Percentiles rank a stretch among this genome's conserved stretches.
Evolutionary conservation across 2,329 filamentous ascomycete genomes (phyloP).

Genomic region (Claviceps sp.): DNA sequence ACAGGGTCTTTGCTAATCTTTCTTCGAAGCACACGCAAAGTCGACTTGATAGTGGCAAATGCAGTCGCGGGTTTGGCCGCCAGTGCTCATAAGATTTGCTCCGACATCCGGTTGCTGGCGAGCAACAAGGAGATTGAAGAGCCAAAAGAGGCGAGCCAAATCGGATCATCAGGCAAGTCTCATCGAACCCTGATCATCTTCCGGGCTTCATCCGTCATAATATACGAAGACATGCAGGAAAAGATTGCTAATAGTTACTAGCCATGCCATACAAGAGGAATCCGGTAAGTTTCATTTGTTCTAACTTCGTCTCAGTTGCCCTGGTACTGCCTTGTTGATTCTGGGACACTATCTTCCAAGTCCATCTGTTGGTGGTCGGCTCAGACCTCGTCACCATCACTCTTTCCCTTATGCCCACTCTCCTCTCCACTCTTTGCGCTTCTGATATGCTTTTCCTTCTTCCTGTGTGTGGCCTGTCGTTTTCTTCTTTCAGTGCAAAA

Average conservation of each 20-base stretch:
- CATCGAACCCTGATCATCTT: not conserved
- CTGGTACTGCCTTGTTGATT: too few species aligned
- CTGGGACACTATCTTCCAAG: too few species aligned
- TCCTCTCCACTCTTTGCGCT: not conserved
- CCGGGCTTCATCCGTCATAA: not conserved
- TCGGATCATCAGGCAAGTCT: conserved; percentile 34
- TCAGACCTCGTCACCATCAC: not conserved
- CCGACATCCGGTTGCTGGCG: conserved; percentile 62
- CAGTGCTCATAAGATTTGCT: conserved; percentile 57
- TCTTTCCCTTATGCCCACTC: not conserved
- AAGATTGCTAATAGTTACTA: conserved; percentile 17
- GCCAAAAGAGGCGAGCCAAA: conserved; percentile 69
- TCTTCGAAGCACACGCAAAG: conserved; percentile 47
- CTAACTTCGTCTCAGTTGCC: not conserved
- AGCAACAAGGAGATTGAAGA: conserved; percentile 75
- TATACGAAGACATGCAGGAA: conserved; percentile 25
- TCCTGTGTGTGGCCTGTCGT: not conserved
- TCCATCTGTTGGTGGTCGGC: not conserved
- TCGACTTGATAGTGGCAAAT: conserved; percentile 70
- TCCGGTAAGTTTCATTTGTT: conserved; percentile 3
- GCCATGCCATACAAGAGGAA: conserved; percentile 20
- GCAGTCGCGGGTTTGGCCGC: conserved; percentile 67
- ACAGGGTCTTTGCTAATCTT: not conserved
- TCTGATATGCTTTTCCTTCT: not conserved
- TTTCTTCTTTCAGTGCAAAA: not conserved